These are phyloP conservation scores for Pichia sp. DNA, from an alignment of 1,139 yeast species.

Conservation along the genomic window DNA sequence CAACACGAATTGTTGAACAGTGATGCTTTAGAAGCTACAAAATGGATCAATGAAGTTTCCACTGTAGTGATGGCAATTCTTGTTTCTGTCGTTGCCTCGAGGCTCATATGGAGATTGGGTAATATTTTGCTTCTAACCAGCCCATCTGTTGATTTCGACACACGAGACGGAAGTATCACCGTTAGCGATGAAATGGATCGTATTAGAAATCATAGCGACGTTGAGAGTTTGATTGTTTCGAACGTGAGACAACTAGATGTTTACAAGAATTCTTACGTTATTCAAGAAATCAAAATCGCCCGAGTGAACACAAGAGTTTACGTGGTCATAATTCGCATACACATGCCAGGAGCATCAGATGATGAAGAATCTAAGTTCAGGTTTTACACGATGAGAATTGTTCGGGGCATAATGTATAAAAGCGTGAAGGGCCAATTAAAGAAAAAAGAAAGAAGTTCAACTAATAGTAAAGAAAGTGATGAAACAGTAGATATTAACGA, in stretches of 20 bases:
- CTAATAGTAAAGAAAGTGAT: not conserved
- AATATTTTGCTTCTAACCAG: slow-evolving; percentile 50
- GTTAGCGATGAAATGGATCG: not conserved
- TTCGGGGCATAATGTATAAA: slow-evolving; percentile 33
- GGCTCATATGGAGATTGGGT: slow-evolving; percentile 48
- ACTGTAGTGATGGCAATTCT: slow-evolving; percentile 48
- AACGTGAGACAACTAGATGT: slow-evolving; percentile 44
- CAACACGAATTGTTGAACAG: slow-evolving; percentile 1
- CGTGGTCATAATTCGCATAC: slow-evolving; percentile 51
- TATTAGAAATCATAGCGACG: slow-evolving; percentile 25
- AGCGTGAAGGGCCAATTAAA: slow-evolving; percentile 16
- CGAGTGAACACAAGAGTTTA: slow-evolving; percentile 59
- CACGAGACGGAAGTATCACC: not conserved
- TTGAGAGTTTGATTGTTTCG: slow-evolving; percentile 36
- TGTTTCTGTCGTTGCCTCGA: slow-evolving; percentile 53
- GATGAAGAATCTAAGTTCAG: slow-evolving; percentile 62
- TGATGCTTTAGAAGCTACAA: slow-evolving; percentile 18
- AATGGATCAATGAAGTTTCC: slow-evolving; percentile 43
- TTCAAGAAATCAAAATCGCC: slow-evolving; percentile 51
- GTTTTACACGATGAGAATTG: slow-evolving; percentile 49
- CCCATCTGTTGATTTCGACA: slow-evolving; percentile 35
- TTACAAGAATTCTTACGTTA: slow-evolving; percentile 46
- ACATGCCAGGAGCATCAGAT: slow-evolving; percentile 64
- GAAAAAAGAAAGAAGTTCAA: not conserved
- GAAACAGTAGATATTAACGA: not conserved